Percentiles rank a stretch among this genome's conserved stretches.
Evolutionary conservation across 345 rosid genomes (phyloP).

Genomic region (Aegle marmelos): DNA sequence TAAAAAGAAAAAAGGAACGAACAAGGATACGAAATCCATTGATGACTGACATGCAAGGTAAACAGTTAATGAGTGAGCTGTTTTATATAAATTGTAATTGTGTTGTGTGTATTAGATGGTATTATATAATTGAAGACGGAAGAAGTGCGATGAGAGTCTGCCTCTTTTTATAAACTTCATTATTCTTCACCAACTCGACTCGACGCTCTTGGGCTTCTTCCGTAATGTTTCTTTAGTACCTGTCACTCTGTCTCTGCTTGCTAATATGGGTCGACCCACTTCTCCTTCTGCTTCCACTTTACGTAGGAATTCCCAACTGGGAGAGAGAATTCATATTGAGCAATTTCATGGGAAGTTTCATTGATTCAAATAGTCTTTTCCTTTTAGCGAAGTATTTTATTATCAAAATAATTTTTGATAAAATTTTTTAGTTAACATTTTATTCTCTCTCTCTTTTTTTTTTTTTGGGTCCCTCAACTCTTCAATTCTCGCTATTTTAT

Average conservation of each 20-base stretch:
- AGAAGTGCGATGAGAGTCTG: not conserved
- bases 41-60: not conserved
- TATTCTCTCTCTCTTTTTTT: too few species aligned
- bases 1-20: slow-evolving; percentile 50
- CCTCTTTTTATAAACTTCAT: not conserved
- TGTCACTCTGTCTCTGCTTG: not conserved
- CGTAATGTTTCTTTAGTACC: not conserved
- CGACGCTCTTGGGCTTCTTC: not conserved
- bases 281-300: not conserved
- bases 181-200: not conserved
- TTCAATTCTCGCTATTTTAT: too few species aligned
- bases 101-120: too few species aligned
- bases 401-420: too few species aligned
- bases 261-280: slow-evolving; percentile 1
- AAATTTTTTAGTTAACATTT: too few species aligned
- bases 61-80: not conserved
- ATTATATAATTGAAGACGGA: not conserved
- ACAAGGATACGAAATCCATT: slow-evolving; percentile 42
- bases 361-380: too few species aligned
- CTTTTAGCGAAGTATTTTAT: too few species aligned
- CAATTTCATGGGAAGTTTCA: too few species aligned
- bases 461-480: too few species aligned
- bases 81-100: not conserved
- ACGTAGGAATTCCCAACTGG: not conserved
- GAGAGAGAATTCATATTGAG: not conserved